These are phyloP conservation scores for Thraustochytrium sp. DNA, from an alignment of 352 stramenopile species.

Conservation along the genomic window DNA sequence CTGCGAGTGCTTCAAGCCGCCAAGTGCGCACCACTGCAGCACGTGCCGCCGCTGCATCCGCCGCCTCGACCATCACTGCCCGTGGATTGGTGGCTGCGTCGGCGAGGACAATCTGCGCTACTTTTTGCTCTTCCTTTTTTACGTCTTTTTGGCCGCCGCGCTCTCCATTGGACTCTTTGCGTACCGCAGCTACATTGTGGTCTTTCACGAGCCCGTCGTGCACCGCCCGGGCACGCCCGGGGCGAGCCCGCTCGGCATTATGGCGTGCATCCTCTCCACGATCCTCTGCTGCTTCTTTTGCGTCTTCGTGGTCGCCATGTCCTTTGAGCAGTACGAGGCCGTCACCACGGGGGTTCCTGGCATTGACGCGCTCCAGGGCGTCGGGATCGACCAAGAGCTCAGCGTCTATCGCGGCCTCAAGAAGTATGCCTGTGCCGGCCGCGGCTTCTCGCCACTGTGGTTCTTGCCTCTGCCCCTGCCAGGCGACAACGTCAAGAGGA, in stretches of 20 bases:
- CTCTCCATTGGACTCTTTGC: conserved; percentile 41
- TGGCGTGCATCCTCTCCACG: conserved; percentile 12
- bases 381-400: background rate
- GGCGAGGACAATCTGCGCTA: conserved; percentile 65
- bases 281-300: conserved; percentile 43
- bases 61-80: conserved; percentile 67
- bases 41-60: conserved; percentile 62
- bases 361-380: conserved; percentile 44
- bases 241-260: background rate
- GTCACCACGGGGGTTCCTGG: conserved; percentile 46
- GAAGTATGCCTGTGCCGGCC: background rate
- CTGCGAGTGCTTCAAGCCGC: conserved; percentile 61
- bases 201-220: background rate
- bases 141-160: conserved; percentile 40
- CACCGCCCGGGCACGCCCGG: background rate
- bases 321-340: conserved; percentile 45
- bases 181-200: conserved; percentile 41
- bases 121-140: conserved; percentile 66
- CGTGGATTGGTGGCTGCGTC: conserved; percentile 62
- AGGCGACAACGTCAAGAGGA: background rate
- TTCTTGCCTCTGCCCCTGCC: background rate
- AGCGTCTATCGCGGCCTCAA: conserved; percentile 24
- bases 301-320: conserved; percentile 45
- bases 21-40: conserved; percentile 60
- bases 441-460: background rate